Conservation (phyloP, 371 early-diverging fungal species). For the Cladochytrium tenue region DNA sequence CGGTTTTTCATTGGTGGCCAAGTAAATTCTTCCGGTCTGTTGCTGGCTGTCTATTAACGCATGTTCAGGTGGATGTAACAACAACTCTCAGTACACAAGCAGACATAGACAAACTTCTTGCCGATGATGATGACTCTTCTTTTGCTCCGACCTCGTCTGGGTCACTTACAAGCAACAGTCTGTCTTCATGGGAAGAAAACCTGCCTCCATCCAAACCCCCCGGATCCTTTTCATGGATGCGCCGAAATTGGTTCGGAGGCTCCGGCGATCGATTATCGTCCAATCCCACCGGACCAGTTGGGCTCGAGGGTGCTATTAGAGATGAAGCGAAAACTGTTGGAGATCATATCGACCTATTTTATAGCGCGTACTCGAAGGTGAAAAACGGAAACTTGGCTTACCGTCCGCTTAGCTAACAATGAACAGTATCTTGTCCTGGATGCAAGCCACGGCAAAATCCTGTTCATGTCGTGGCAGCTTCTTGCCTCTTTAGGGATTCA, state of each 20-base stretch:
- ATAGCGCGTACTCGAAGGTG: background rate
- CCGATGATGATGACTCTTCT: background rate
- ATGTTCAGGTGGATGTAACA: background rate
- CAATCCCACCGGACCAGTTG: background rate
- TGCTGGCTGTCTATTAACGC: too few species aligned
- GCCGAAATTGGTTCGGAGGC: background rate
- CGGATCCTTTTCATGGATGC: background rate
- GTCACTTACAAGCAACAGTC: too few species aligned
- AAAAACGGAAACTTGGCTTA: background rate
- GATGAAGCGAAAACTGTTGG: background rate
- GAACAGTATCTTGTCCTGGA: background rate
- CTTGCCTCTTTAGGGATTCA: background rate
- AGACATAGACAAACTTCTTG: background rate
- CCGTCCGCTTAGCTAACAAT: background rate
- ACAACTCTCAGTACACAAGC: background rate
- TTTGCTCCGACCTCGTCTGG: background rate
- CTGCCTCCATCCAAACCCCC: too few species aligned
- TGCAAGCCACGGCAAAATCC: background rate
- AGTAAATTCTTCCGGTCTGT: too few species aligned
- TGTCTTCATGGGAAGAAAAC: too few species aligned
- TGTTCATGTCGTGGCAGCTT: background rate
- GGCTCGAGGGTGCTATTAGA: background rate
- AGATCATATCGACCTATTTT: background rate
- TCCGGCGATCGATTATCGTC: background rate
- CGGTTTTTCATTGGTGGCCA: slow-evolving; percentile 20